These are phyloP conservation scores for Bathelium albidoporum DNA, from an alignment of 495 filamentous ascomycete species.

Conservation along the genomic window DNA sequence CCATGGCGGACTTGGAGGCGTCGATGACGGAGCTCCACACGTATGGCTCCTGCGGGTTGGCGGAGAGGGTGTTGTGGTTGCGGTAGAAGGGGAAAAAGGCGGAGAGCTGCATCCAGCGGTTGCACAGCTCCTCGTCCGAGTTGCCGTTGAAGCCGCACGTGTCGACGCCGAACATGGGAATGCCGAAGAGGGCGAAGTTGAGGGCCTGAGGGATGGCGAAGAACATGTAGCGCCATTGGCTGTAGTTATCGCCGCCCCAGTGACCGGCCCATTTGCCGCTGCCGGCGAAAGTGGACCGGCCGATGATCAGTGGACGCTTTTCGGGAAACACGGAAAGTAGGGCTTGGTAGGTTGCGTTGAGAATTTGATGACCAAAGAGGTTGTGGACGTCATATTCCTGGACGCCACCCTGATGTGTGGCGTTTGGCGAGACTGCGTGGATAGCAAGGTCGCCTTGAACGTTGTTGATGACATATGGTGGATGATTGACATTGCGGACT, in stretches of 20 bases:
- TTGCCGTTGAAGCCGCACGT: conserved; percentile 75
- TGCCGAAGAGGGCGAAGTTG: conserved; percentile 68
- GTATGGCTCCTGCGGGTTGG: conserved; percentile 66
- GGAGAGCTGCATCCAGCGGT: conserved; percentile 75
- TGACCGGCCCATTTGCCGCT: conserved; percentile 74
- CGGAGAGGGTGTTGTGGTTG: conserved; percentile 62
- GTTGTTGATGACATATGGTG: conserved; percentile 75
- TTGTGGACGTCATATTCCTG: conserved; percentile 60
- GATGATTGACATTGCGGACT: conserved; percentile 63
- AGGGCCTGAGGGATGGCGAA: conserved; percentile 75
- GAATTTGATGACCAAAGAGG: conserved; percentile 52
- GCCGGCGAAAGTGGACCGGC: conserved; percentile 72
- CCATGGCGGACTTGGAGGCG: conserved; percentile 58
- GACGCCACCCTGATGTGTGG: conserved; percentile 62
- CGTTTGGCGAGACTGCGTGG: conserved; percentile 67
- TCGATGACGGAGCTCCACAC: conserved; percentile 58
- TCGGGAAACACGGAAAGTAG: conserved; percentile 50
- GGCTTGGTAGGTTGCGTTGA: conserved; percentile 71
- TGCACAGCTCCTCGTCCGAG: conserved; percentile 63
- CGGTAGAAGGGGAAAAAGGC: conserved; percentile 88
- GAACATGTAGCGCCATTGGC: conserved; percentile 46
- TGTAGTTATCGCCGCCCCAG: conserved; percentile 78
- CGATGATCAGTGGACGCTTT: conserved; percentile 79
- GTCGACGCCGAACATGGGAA: conserved; percentile 63
- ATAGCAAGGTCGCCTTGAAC: conserved; percentile 63